Percentiles rank a stretch among this genome's conserved stretches.
Conservation (phyloP, 2,329 filamentous ascomycete species). For the Ophiostoma ips region DNA sequence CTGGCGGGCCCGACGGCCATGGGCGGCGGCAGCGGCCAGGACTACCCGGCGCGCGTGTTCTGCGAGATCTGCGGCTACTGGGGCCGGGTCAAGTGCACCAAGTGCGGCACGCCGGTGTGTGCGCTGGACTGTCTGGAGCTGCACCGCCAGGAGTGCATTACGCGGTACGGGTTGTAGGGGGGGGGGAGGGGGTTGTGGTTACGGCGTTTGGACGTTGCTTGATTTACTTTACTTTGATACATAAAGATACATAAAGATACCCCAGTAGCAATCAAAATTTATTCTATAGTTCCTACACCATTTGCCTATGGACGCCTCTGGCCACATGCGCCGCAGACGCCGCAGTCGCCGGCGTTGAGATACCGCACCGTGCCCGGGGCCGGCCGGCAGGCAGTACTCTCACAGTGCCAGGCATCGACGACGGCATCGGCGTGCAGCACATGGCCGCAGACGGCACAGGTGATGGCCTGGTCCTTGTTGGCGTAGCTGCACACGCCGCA, state of each 20-base stretch:
- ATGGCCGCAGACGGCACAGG: slow-evolving; percentile 56
- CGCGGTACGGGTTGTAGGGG: slow-evolving; percentile 40
- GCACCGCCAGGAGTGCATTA: slow-evolving; percentile 59
- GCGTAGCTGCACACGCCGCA: slow-evolving; percentile 56
- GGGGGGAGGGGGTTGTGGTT: not conserved
- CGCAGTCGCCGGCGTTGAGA: slow-evolving; percentile 55
- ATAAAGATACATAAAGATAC: not conserved
- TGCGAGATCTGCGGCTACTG: slow-evolving; percentile 75
- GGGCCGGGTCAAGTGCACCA: slow-evolving; percentile 61
- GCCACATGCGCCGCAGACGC: slow-evolving; percentile 57
- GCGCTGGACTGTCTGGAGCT: slow-evolving; percentile 59
- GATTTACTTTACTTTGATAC: not conserved
- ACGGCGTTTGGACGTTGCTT: not conserved
- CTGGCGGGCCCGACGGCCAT: not conserved
- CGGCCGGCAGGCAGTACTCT: slow-evolving; percentile 37
- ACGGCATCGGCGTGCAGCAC: slow-evolving; percentile 45
- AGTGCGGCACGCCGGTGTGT: slow-evolving; percentile 67
- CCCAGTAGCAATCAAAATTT: no score
- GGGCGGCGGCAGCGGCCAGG: slow-evolving; percentile 13
- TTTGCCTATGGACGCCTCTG: no score
- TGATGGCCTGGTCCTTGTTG: slow-evolving; percentile 40
- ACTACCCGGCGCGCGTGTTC: slow-evolving; percentile 49
- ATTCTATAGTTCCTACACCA: no score
- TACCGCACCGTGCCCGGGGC: slow-evolving; percentile 38
- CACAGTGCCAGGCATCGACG: slow-evolving; percentile 50